Evolutionary conservation across 73 alveolate species (phyloP), one percentile per base, ranked within the genome.

Genomic region (Tetrahymena borealis): DNA sequence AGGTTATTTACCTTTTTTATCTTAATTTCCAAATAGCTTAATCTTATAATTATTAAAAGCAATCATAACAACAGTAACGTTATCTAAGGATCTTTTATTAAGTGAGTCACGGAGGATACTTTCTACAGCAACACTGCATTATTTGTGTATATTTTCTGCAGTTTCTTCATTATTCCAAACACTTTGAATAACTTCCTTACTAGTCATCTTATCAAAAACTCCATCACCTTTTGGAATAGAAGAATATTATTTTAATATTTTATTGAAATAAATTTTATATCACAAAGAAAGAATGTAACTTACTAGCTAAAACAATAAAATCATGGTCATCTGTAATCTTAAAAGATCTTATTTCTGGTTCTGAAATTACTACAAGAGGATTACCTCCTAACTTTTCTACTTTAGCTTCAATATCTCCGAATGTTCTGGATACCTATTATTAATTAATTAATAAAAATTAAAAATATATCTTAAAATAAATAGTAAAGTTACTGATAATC

Each of bases 331-430:
- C 96, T 78, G 91, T 79, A 92, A 98, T 92, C 93, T 97, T 98
- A 94, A 97, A 98, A 31, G 96, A 32, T 90, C 94, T 96, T 11
- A 98, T 93, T 90, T 98, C 99, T 38, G 99, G 99, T 31, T 96
- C 96, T 91, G 99, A 95, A 24, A 98, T 97, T 0, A 98, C 95
- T n/a, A 98, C 99, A 91, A 97, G 96, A 16, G 99, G 98, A 85
- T 98, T 98, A 31, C 99, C 99, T 20, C 99, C 99, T 91, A 90
- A 96, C 85, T 96, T 97, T 78, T 90, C 95, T 7, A 94, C 38
- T 96, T 98, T 98, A 38, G 99, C 99, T 79, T 98, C 99, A 3
- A 95, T 96, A 95, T 98, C 99, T 24, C 99, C 99, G 79, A 98
- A 94, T 32, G 99, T 97, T 93, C 99, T 97, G 28, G 94, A 43